Conservation (phyloP, 768 basidiomycete species). For the Tulasnella sp. region DNA sequence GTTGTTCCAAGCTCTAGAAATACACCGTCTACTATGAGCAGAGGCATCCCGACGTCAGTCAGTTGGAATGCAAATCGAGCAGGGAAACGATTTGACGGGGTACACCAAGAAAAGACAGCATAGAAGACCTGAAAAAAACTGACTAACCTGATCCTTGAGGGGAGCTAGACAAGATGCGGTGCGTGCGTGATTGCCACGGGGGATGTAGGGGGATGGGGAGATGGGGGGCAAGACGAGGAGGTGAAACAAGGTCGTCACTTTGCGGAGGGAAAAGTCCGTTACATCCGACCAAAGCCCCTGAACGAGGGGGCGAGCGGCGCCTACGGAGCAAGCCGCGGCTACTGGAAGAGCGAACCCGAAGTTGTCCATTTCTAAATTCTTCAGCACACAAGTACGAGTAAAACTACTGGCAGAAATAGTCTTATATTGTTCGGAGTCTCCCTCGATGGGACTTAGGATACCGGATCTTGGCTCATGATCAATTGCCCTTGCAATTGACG, state of each 20-base stretch:
- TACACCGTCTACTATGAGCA: neutral
- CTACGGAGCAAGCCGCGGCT: neutral
- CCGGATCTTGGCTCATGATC: no score
- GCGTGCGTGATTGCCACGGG: neutral
- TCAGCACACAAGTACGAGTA: neutral
- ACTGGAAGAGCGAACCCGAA: neutral
- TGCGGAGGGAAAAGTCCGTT: conserved; percentile 2
- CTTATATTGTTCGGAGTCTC: no score
- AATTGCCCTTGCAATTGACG: no score
- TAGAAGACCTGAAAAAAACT: neutral
- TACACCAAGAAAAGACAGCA: neutral
- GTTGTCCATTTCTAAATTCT: neutral
- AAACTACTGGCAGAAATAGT: no score
- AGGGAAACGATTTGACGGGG: neutral
- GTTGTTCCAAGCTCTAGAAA: neutral
- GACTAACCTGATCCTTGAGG: neutral
- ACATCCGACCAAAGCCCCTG: neutral
- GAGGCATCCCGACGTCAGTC: neutral
- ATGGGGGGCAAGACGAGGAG: neutral
- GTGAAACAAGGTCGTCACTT: conserved; percentile 3
- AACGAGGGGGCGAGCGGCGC: neutral
- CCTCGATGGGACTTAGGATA: no score
- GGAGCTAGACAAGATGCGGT: neutral
- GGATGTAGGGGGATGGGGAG: neutral
- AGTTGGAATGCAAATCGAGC: neutral